Conservation (phyloP, 2,329 filamentous ascomycete species). For the Ceratocystis destructans region DNA sequence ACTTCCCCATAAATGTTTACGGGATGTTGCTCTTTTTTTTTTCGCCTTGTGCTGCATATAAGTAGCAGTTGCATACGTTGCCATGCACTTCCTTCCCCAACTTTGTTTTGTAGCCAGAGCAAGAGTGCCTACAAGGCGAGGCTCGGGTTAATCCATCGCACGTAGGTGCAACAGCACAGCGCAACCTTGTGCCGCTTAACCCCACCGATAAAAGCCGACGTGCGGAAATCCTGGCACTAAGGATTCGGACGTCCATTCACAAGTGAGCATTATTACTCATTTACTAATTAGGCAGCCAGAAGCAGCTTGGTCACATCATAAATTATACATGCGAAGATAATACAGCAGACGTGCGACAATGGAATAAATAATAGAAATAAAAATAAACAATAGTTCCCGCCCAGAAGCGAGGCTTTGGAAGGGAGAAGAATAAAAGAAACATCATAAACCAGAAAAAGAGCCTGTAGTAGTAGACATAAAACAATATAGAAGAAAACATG, state of each 20-base stretch:
- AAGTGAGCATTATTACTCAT: neutral
- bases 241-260: neutral
- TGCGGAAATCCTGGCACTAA: neutral
- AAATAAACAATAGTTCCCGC: neutral
- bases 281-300: neutral
- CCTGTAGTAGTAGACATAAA: slow-evolving; percentile 9
- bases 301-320: neutral
- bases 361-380: slow-evolving; percentile 2
- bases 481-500: slow-evolving; percentile 15
- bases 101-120: neutral
- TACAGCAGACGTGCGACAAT: neutral
- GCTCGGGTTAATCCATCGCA: no score
- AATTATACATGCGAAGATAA: no score
- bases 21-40: neutral
- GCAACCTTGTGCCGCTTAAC: neutral
- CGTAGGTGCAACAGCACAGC: no score
- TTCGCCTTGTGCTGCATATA: no score
- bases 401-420: neutral
- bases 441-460: slow-evolving; percentile 13
- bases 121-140: neutral
- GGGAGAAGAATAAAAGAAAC: slow-evolving; percentile 10
- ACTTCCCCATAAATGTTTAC: slow-evolving; percentile 5
- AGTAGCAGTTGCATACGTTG: neutral
- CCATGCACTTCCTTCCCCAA: neutral
- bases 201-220: neutral